A percentile compares a stretch with the other conserved stretches of the same genome.
Evolutionary conservation across 2,329 filamentous ascomycete genomes (phyloP).

Genomic region (Trichoderma atrobrunneum): DNA sequence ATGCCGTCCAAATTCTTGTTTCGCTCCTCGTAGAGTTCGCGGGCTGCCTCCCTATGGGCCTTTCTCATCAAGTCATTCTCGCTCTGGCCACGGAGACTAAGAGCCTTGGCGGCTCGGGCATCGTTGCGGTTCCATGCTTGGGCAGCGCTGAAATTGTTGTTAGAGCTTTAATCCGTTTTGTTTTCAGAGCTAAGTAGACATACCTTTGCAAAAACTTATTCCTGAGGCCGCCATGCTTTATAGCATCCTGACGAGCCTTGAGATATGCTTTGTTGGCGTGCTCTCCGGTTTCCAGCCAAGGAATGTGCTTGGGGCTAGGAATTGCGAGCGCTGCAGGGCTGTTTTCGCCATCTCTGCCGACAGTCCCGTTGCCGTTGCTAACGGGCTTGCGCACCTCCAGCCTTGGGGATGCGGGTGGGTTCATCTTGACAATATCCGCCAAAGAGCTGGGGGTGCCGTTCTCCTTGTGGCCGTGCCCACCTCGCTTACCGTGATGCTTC

Average conservation of each 20-base stretch:
- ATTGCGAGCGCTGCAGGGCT: slow-evolving; percentile 81
- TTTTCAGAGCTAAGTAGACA: slow-evolving; percentile 23
- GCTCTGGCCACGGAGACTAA: slow-evolving; percentile 89
- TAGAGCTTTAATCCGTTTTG: slow-evolving; percentile 13
- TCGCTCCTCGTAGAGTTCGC: slow-evolving; percentile 87
- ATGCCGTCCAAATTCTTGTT: slow-evolving; percentile 64
- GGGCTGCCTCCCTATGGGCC: slow-evolving; percentile 89
- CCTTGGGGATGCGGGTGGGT: slow-evolving; percentile 67
- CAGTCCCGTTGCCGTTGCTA: slow-evolving; percentile 64
- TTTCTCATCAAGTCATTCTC: slow-evolving; percentile 98
- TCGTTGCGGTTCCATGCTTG: slow-evolving; percentile 99
- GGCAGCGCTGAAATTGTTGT: slow-evolving; percentile 62
- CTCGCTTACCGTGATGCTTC: slow-evolving; percentile 90
- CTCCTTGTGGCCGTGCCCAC: slow-evolving; percentile 69
- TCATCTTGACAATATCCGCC: slow-evolving; percentile 94
- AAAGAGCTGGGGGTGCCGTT: slow-evolving; percentile 70
- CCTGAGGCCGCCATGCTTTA: slow-evolving; percentile 91
- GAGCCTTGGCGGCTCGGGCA: slow-evolving; percentile 88
- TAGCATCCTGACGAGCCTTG: slow-evolving; percentile 90
- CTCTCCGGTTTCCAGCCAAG: slow-evolving; percentile 93
- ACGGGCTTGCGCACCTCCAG: slow-evolving; percentile 59
- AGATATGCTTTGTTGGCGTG: slow-evolving; percentile 90
- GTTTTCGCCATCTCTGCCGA: slow-evolving; percentile 68
- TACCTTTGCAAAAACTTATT: slow-evolving; percentile 97
- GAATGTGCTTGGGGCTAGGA: slow-evolving; percentile 83